Conservation (phyloP, 2,329 filamentous ascomycete species). For the Fusarium udum region DNA sequence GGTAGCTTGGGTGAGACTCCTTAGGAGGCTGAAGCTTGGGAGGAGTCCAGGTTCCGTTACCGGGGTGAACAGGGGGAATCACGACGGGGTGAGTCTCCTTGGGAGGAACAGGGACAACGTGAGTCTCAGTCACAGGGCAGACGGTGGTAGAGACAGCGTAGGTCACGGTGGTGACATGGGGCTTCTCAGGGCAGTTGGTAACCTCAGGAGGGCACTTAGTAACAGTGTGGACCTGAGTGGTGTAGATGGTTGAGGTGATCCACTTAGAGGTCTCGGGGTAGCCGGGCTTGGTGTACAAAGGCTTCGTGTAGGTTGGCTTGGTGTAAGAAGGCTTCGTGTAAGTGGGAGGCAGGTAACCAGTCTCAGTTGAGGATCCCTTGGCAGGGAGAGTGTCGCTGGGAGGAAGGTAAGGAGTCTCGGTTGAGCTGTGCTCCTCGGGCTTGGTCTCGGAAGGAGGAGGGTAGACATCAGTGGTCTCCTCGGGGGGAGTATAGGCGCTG, state of each 20-base stretch:
- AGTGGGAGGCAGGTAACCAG: neutral
- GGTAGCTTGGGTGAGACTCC: conserved; percentile 1
- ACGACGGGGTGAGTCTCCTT: conserved; percentile 10
- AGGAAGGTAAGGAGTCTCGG: neutral
- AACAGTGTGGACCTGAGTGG: conserved; percentile 29
- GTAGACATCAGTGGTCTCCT: neutral
- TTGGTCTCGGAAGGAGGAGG: neutral
- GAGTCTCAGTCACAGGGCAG: conserved; percentile 32
- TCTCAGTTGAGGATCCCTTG: neutral
- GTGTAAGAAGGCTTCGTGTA: conserved; percentile 8
- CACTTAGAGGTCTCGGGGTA: conserved; percentile 18
- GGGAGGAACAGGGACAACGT: conserved; percentile 1
- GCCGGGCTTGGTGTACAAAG: conserved; percentile 11
- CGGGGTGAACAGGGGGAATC: conserved; percentile 8
- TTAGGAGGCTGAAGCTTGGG: conserved; percentile 25
- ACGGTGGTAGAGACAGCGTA: conserved; percentile 29
- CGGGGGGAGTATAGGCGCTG: neutral
- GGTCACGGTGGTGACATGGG: conserved; percentile 30
- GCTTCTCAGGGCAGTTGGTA: conserved; percentile 26
- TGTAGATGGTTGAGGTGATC: conserved; percentile 34
- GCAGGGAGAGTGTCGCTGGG: neutral
- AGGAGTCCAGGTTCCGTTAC: conserved; percentile 23
- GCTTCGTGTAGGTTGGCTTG: conserved; percentile 10
- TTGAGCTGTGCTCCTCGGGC: neutral
- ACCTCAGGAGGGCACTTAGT: conserved; percentile 29